Evolutionary conservation across 148 eudicot genomes (phyloP), one percentile per base, ranked within the genome.

Genomic region (Camellia granthamiana): DNA sequence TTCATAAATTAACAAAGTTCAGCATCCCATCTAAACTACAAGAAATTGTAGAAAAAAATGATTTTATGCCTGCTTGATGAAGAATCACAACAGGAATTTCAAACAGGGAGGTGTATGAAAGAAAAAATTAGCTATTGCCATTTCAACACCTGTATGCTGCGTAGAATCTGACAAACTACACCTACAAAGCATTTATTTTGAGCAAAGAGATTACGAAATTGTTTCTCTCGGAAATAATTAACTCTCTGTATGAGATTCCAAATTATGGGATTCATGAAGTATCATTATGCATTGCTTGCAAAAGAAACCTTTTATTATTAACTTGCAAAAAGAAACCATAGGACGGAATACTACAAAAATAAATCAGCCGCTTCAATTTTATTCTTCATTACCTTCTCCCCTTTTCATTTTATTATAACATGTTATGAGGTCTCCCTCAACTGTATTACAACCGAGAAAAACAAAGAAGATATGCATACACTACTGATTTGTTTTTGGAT

Each of bases 91-190:
- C 73, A 44, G 13, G 55, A 49, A 46, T 44, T 15, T 66, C 70
- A 15, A 42, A 8, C 55, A 72, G 9, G 38, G 3, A 72, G 43
- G 78, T 54, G 43, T 5, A 2, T 41, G 47, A 42, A 59, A 18
- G 64, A 59, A 51, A 18, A 75, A 75, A 59, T 41, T 38, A 75
- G 66, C 65, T 75, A 59, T 42, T 58, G 49, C 52, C 63, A 75
- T 41, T 59, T 41, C 23, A 71, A 49, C n/a, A 47, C 21, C 38
- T 49, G 52, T 46, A 71, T 56, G 16, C 56, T 12, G 5, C 21
- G 74, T 42, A 69, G 72, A 43, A 51, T 7, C 51, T 3, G 2
- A 71, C 19, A 9, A 71, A 46, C 51, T 75, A 59, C 2, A 41
- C 23, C 44, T 73, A 54, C 54, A 23, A 73, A 30, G 43, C 62